Percentiles rank a stretch among this genome's conserved stretches.
phyloP scores from a whole-genome alignment of 1,139 yeast genomes.

The Blastobotrys buckinghamii region DNA sequence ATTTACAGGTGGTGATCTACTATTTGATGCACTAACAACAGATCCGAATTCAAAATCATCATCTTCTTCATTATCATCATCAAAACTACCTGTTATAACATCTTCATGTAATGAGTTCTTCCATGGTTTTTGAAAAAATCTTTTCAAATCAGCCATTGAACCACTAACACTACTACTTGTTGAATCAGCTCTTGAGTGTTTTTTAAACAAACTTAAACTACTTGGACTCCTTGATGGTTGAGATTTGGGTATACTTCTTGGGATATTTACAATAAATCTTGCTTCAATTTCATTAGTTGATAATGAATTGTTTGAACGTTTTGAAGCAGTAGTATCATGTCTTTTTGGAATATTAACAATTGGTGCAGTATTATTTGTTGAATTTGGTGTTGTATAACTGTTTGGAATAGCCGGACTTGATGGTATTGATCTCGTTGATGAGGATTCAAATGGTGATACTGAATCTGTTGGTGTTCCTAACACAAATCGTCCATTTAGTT shows the following conservation, averaged over 20 bases:
- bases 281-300: slow-evolving; percentile 18
- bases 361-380: neutral
- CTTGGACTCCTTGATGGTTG: slow-evolving; percentile 24
- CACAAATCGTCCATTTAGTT: slow-evolving; percentile 4
- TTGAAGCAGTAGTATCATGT: slow-evolving; percentile 6
- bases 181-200: slow-evolving; percentile 22
- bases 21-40: neutral
- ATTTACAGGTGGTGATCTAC: neutral
- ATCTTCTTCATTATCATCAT: slow-evolving; percentile 4
- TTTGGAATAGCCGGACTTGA: slow-evolving; percentile 3
- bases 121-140: slow-evolving; percentile 29
- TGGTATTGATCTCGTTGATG: slow-evolving; percentile 7
- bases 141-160: slow-evolving; percentile 29
- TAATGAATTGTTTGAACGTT: slow-evolving; percentile 4
- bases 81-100: neutral
- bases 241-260: slow-evolving; percentile 17
- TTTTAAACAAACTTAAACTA: slow-evolving; percentile 23
- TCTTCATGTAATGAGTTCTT: slow-evolving; percentile 5
- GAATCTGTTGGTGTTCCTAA: slow-evolving; percentile 12
- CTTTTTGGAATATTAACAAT: slow-evolving; percentile 5
- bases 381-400: slow-evolving; percentile 2
- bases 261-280: slow-evolving; percentile 23
- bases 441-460: slow-evolving; percentile 7
- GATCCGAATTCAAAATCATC: neutral
- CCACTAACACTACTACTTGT: slow-evolving; percentile 16